Evolutionary conservation across 2,329 filamentous ascomycete species (phyloP), one percentile per base, ranked within the genome.

Genomic region (Colletotrichum tofieldiae): DNA sequence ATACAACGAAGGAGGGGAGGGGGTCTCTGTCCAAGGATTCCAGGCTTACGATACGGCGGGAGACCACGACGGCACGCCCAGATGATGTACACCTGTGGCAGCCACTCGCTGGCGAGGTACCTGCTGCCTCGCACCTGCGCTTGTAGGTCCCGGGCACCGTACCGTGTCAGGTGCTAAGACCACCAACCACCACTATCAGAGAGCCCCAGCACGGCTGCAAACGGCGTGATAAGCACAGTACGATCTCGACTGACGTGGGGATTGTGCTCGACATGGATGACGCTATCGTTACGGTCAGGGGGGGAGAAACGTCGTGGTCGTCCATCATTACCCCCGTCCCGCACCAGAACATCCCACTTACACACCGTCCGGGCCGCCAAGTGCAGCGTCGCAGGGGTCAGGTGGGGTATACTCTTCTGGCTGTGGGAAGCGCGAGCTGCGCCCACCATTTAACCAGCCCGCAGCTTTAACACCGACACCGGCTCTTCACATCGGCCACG

Each of bases 141-240:
- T 47, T 60, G 52, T 63, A 59, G 58, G 47, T 72, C 62, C 58
- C 45, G 52, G 65, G n/a, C 65, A 49, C 39, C 29, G 65, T 66
- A 72, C 69, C 65, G 65, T 72, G 65, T 69, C 45, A 72, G 59
- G 58, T 72, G 65, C 67, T 61, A 43, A 54, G 67, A 37, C 52
- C 52, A 43, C 45, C n/a, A 29, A 35, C 35, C 16, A 23, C 5
- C 26, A n/a, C 51, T 61, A 64, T 64, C 65, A 72, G 69, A 64
- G 14, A 52, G 26, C 26, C 3, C 43, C 43, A 26, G 23, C 26
- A 32, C 49, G 16, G 65, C 70, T 54, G 65, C 70, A 63, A 47
- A 43, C 60, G 45, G 41, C 52, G 52, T 16, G 65, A 72, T 72
- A 72, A 72, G 65, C 41, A 70, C 65, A 65, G 65, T 65, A 67